Conservation (phyloP, 352 stramenopile species). For the Phytophthora citricola region DNA sequence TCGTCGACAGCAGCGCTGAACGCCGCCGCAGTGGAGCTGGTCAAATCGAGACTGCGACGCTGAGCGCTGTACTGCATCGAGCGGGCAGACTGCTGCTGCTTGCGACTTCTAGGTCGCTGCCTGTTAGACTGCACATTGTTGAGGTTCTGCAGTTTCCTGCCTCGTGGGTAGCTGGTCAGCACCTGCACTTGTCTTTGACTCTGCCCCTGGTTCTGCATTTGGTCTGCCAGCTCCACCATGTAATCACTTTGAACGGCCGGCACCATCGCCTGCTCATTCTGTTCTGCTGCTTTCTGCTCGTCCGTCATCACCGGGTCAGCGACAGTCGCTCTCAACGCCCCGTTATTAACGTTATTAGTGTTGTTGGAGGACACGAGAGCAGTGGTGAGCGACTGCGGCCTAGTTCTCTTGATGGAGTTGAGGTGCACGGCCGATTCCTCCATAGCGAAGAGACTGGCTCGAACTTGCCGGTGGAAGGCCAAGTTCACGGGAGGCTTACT, state of each 20-base stretch:
- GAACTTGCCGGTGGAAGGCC: constrained; percentile 66
- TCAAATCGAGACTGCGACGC: constrained; percentile 28
- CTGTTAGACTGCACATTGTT: constrained; percentile 19
- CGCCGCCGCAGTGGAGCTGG: constrained; percentile 21
- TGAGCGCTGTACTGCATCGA: constrained; percentile 29
- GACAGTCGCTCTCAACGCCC: constrained; percentile 24
- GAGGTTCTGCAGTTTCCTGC: constrained; percentile 33
- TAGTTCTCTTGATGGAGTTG: constrained; percentile 28
- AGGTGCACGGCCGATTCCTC: constrained; percentile 48
- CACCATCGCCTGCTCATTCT: constrained; percentile 9
- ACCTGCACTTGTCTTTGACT: constrained; percentile 30
- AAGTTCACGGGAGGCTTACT: constrained; percentile 71
- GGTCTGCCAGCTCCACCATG: constrained; percentile 25
- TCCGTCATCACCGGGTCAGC: constrained; percentile 18
- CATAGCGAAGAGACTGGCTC: constrained; percentile 52
- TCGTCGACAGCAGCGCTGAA: constrained; percentile 32
- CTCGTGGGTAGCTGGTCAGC: constrained; percentile 30
- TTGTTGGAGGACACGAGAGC: constrained; percentile 20
- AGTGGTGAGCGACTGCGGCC: constrained; percentile 30
- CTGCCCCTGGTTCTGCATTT: constrained; percentile 26
- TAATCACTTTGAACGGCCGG: constrained; percentile 1
- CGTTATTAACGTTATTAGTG: constrained; percentile 15
- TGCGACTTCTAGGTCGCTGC: constrained; percentile 24
- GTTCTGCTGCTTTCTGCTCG: constrained; percentile 5
- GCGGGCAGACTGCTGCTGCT: constrained; percentile 28